Conservation (phyloP, 192 early-diverging fungal species). For the Coemansia sp. region DNA sequence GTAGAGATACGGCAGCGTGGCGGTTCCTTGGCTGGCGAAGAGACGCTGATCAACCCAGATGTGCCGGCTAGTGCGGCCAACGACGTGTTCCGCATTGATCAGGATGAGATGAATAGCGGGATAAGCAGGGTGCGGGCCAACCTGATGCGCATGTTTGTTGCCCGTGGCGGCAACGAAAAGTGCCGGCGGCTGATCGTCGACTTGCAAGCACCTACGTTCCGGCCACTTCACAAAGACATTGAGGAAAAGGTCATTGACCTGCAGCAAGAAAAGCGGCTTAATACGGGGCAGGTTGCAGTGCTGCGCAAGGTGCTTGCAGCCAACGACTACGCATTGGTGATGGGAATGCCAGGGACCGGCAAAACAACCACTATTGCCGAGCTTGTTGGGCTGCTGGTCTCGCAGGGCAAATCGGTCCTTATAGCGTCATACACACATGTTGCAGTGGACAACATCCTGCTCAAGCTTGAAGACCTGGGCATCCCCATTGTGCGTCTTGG, state of each 20-base stretch:
- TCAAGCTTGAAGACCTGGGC: slow-evolving; percentile 72
- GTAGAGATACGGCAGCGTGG: slow-evolving; percentile 37
- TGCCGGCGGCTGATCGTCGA: slow-evolving; percentile 81
- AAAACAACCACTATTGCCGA: slow-evolving; percentile 89
- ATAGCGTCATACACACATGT: slow-evolving; percentile 90
- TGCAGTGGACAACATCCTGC: slow-evolving; percentile 89
- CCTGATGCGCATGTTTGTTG: slow-evolving; percentile 70
- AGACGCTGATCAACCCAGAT: slow-evolving; percentile 28
- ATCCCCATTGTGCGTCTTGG: slow-evolving; percentile 80
- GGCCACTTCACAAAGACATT: slow-evolving; percentile 17
- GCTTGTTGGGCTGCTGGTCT: slow-evolving; percentile 70
- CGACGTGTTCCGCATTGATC: slow-evolving; percentile 71
- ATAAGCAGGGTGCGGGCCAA: slow-evolving; percentile 74
- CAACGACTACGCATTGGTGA: slow-evolving; percentile 84
- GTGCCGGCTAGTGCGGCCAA: slow-evolving; percentile 34
- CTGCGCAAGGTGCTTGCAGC: slow-evolving; percentile 74
- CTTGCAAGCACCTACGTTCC: slow-evolving; percentile 68
- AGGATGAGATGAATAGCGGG: slow-evolving; percentile 75
- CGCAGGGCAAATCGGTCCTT: slow-evolving; percentile 73
- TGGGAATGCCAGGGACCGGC: slow-evolving; percentile 98
- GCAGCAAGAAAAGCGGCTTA: slow-evolving; percentile 57
- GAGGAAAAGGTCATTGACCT: slow-evolving; percentile 16
- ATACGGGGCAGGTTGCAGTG: slow-evolving; percentile 70
- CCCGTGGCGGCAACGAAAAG: slow-evolving; percentile 53
- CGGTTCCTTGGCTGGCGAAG: slow-evolving; percentile 4